These are phyloP conservation scores for Pterocarpus macrocarpus DNA, from an alignment of 306 rosid genomes.

Conservation along the genomic window DNA sequence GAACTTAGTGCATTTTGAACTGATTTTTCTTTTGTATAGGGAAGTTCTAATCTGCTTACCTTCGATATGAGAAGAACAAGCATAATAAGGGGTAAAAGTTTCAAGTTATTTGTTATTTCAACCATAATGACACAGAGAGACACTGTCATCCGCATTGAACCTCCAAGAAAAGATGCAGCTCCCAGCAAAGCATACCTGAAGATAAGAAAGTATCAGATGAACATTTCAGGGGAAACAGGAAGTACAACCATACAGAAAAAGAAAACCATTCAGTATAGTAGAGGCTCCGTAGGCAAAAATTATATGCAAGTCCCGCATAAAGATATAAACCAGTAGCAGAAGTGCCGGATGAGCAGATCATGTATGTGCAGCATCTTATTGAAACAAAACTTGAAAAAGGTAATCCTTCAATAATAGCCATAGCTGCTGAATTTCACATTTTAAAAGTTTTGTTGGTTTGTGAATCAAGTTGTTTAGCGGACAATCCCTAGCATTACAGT, in stretches of 20 bases:
- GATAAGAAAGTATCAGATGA: constrained; percentile 48
- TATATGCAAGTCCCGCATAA: not conserved
- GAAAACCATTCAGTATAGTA: constrained; percentile 34
- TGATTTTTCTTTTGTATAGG: constrained; percentile 17
- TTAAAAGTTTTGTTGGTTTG: no score
- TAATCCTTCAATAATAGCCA: not conserved
- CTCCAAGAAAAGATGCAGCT: constrained; percentile 99
- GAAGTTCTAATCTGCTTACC: constrained; percentile 58
- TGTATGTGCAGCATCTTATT: not conserved
- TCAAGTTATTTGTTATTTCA: constrained; percentile 93
- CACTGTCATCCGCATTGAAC: constrained; percentile 98
- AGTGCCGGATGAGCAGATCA: not conserved
- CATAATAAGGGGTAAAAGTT: constrained; percentile 90
- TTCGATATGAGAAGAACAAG: constrained; percentile 98
- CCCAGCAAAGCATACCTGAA: constrained; percentile 96
- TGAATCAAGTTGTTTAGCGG: no score
- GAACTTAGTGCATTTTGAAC: constrained; percentile 30
- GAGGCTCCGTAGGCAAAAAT: constrained; percentile 19
- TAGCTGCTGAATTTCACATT: no score
- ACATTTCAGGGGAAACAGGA: constrained; percentile 42
- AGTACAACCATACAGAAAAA: constrained; percentile 32
- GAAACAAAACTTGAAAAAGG: constrained; percentile 20
- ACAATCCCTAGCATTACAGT: no score
- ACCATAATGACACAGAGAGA: constrained; percentile 98
- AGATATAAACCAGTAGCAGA: not conserved